phyloP scores from a whole-genome alignment of 2,329 filamentous ascomycete genomes.

The Epichloe aotearoae region DNA sequence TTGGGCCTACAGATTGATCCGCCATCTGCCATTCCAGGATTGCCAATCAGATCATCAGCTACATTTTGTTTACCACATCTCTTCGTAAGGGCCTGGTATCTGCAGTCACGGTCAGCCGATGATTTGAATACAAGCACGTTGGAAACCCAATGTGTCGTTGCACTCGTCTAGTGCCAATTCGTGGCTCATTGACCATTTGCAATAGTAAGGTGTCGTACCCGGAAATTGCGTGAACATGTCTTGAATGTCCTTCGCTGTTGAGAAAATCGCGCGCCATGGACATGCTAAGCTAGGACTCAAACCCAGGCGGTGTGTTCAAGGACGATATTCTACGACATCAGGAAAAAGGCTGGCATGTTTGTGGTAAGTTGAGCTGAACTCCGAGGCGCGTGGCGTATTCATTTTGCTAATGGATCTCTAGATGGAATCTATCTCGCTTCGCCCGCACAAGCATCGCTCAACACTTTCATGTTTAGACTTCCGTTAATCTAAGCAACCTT shows the following conservation, averaged over 20 bases:
- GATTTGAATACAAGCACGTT: too few relatives aligned
- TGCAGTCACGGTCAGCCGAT: too few relatives aligned
- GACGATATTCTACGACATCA: neutral
- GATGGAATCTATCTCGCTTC: neutral
- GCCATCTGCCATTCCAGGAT: too few relatives aligned
- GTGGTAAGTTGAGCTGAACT: neutral
- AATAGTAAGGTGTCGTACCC: too few relatives aligned
- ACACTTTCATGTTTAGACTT: neutral
- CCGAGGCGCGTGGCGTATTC: neutral
- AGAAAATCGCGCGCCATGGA: neutral
- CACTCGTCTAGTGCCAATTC: too few relatives aligned
- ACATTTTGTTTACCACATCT: too few relatives aligned
- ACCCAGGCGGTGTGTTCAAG: neutral
- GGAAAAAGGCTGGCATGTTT: neutral
- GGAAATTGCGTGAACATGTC: neutral
- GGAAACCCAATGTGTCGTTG: too few relatives aligned
- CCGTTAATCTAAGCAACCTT: slow-evolving; percentile 1
- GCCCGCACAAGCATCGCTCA: neutral
- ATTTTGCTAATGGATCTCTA: neutral
- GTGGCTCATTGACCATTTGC: too few relatives aligned
- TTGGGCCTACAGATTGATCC: too few relatives aligned
- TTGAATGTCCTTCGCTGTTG: neutral
- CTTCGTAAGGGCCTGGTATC: too few relatives aligned
- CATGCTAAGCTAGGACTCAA: neutral
- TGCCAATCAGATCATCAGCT: too few relatives aligned